Evolutionary conservation across 2,329 filamentous ascomycete genomes (phyloP), one percentile per base, ranked within the genome.

Genomic region (Raffaelea deltoideospora): DNA sequence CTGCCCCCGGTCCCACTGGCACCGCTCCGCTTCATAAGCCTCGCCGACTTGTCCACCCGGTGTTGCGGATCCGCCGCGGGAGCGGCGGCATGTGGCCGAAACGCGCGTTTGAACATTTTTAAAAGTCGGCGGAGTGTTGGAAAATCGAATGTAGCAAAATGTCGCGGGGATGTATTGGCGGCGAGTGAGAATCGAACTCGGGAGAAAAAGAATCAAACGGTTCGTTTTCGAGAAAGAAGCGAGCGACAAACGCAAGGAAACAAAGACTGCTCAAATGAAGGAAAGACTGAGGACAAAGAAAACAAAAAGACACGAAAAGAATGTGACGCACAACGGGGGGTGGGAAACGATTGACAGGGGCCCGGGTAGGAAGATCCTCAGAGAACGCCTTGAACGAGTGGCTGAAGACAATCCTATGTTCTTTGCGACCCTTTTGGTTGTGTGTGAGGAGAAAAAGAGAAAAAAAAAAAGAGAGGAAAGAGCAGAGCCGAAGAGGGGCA

Each of bases 71-170:
- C 55, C 48, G 51, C 48, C 49, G 51, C 45, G 45, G 53, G 50
- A 7, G 38, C 19, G 37, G 43, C 39, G 51, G 58, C 48, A 51
- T 88, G 79, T 49, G 79, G 78, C 58, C 77, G 70, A 64, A 90
- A 87, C 54, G 86, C 87, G 58, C 84, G 84, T 66, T 86, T 92
- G 70, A 94, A 93, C 84, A 94, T 94, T 60, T 67, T 64, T n/a
- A n/a, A n/a, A n/a, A n/a, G n/a, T n/a, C n/a, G n/a, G n/a, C n/a
- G n/a, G n/a, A n/a, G n/a, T n/a, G n/a, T n/a, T n/a, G n/a, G n/a
- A n/a, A n/a, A n/a, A n/a, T n/a, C n/a, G n/a, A n/a, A n/a, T n/a
- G n/a, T n/a, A n/a, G n/a, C n/a, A n/a, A n/a, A n/a, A n/a, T n/a
- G n/a, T n/a, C n/a, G n/a, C n/a, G n/a, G n/a, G n/a, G n/a, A n/a